phyloP scores from a whole-genome alignment of 2,329 filamentous ascomycete genomes.

The Akanthomyces dipterigenus region DNA sequence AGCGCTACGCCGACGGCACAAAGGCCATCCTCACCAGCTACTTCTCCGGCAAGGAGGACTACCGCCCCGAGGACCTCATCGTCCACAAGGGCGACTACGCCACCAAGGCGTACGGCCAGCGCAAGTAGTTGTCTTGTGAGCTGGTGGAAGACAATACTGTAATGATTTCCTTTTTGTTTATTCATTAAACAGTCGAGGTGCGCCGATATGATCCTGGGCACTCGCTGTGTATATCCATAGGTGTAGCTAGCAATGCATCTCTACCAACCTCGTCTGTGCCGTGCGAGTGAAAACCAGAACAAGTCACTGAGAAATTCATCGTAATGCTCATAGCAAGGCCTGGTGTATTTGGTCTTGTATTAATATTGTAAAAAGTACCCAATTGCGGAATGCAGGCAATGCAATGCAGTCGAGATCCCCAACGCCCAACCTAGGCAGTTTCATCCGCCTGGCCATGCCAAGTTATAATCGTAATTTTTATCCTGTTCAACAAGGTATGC shows the following conservation, averaged over 20 bases:
- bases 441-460: constrained; percentile 1
- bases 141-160: not conserved
- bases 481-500: not conserved
- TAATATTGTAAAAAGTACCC: not conserved
- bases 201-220: constrained; percentile 11
- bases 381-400: not conserved
- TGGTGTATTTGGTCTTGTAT: not conserved
- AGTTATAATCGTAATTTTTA: not conserved
- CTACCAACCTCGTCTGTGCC: not conserved
- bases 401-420: not conserved
- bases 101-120: constrained; percentile 85
- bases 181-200: not conserved
- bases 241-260: constrained; percentile 7
- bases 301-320: too few relatives aligned
- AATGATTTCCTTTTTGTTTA: not conserved
- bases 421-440: not conserved
- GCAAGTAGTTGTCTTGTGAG: constrained; percentile 33
- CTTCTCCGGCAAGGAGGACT: constrained; percentile 81
- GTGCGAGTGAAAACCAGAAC: too few relatives aligned
- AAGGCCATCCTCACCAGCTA: constrained; percentile 91
- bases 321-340: too few relatives aligned
- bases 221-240: constrained; percentile 8
- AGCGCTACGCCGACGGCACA: constrained; percentile 78
- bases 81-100: constrained; percentile 86
- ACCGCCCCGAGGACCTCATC: constrained; percentile 84